A percentile compares a stretch with the other conserved stretches of the same genome.
phyloP scores from a whole-genome alignment of 83 land plant species.

The Larix sibirica region DNA sequence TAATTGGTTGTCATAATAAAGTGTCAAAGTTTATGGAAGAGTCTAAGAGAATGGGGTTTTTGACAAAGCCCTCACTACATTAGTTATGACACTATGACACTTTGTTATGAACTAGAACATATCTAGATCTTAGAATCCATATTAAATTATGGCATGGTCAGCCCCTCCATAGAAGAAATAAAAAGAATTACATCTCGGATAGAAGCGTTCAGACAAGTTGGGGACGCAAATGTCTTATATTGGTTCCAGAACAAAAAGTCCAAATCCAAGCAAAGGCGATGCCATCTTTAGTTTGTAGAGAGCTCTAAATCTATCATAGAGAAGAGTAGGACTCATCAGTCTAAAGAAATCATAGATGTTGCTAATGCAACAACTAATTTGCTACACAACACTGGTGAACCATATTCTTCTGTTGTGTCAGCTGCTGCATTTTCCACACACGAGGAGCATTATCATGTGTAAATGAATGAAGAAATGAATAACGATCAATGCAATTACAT shows the following conservation, averaged over 20 bases:
- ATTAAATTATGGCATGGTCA: constrained; percentile 76
- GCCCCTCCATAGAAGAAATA: constrained; percentile 68
- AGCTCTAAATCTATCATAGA: background rate
- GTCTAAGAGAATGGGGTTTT: too few species aligned
- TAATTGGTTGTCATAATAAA: too few species aligned
- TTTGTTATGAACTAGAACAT: constrained; percentile 48
- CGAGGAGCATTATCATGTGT: background rate
- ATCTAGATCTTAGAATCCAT: constrained; percentile 69
- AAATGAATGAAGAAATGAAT: background rate
- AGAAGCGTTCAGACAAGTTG: constrained; percentile 63
- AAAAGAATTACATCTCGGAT: constrained; percentile 54
- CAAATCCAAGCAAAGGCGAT: constrained; percentile 60
- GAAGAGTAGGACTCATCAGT: background rate
- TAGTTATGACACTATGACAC: too few species aligned
- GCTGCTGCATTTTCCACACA: background rate
- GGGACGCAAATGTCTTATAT: constrained; percentile 85
- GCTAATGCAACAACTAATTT: too few species aligned
- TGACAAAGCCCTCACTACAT: too few species aligned
- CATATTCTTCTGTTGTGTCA: background rate
- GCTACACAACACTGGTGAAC: background rate
- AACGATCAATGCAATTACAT: background rate
- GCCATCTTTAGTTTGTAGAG: constrained; percentile 32
- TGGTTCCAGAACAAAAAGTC: constrained; percentile 91
- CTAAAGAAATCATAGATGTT: too few species aligned
- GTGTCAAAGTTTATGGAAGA: too few species aligned